Evolutionary conservation across 148 eudicot species (phyloP), one percentile per base, ranked within the genome.

Genomic region (Simmondsia chinensis): DNA sequence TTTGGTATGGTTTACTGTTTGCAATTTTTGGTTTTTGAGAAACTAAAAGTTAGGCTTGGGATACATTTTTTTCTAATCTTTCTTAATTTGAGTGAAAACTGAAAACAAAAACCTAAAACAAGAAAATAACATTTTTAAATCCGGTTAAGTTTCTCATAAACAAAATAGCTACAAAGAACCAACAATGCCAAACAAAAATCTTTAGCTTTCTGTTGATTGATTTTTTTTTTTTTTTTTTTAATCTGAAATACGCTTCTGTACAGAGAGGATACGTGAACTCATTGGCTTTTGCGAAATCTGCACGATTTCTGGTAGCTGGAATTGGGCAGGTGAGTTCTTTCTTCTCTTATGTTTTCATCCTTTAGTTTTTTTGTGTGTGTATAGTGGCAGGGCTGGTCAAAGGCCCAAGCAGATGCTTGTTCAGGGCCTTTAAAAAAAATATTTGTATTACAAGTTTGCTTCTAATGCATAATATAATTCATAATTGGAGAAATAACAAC

Each of bases 251-350:
- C n/a, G n/a, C n/a, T n/a, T 38, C 14, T 36, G 51, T 50, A 32
- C 77, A 93, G 99, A 70, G 33, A 40, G 99, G 99, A 28, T 93
- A 72, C 58, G 80, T 86, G 43, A 93, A 82, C 63, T 82, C 99
- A 0, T 56, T 93, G 69, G 89, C 91, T 30, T 72, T 86, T 66
- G 89, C 99, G n/a, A 86, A 71, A 63, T 93, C 99, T 20, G 99
- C 96, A 59, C 56, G 57, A 49, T 93, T 93, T 68, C 60, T 93
- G 22, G 65, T 93, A 48, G 96, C 99, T 69, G 99, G 87, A 33
- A 79, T 93, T 59, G 99, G 95, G 24, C 80, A 93, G 96, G 99
- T 93, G 35, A 70, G 39, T 6, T n/a, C 12, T 40, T 45, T 13
- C 44, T 5, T 45, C 14, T 22, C 2, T 17, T 10, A 19, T 53